Evolutionary conservation across 1,284 basidiomycete species (phyloP).

Genomic region (Malassezia globosa): DNA sequence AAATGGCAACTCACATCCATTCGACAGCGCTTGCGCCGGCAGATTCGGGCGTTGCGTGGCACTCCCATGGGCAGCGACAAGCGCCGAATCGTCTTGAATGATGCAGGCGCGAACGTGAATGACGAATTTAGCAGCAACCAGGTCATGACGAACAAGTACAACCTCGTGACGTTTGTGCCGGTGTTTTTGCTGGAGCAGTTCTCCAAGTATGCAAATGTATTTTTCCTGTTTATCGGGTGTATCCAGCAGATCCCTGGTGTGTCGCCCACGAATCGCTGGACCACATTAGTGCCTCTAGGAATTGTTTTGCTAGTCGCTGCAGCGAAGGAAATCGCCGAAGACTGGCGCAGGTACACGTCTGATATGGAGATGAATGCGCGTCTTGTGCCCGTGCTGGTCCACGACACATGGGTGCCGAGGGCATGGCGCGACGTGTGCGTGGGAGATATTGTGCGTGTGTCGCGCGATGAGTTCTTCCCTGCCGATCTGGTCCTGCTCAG

Average conservation of each 20-base stretch:
- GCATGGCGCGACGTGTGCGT: slow-evolving; percentile 84
- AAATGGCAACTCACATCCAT: slow-evolving; percentile 8
- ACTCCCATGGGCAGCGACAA: slow-evolving; percentile 26
- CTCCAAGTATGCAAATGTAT: slow-evolving; percentile 95
- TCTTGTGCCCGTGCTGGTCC: slow-evolving; percentile 57
- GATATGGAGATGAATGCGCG: slow-evolving; percentile 85
- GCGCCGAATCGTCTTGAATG: slow-evolving; percentile 37
- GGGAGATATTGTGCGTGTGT: slow-evolving; percentile 81
- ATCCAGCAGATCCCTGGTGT: slow-evolving; percentile 98
- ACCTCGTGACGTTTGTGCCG: slow-evolving; percentile 71
- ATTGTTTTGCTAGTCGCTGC: slow-evolving; percentile 88
- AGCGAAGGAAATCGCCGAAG: slow-evolving; percentile 91
- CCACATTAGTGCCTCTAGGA: slow-evolving; percentile 82
- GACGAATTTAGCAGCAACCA: slow-evolving; percentile 55
- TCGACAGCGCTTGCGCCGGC: slow-evolving; percentile 22
- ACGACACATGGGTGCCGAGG: slow-evolving; percentile 61
- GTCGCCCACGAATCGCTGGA: slow-evolving; percentile 88
- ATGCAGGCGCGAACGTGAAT: slow-evolving; percentile 32
- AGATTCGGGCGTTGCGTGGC: slow-evolving; percentile 25
- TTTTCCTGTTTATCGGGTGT: slow-evolving; percentile 95
- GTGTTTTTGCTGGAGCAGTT: slow-evolving; percentile 92
- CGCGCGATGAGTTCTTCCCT: slow-evolving; percentile 87
- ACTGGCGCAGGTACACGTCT: slow-evolving; percentile 90
- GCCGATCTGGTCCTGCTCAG: slow-evolving; percentile 81
- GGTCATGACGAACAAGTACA: slow-evolving; percentile 93